A percentile compares a stretch with the other conserved stretches of the same genome.
phyloP scores from a whole-genome alignment of 2,329 filamentous ascomycete species.

The Verticillium isaacii region DNA sequence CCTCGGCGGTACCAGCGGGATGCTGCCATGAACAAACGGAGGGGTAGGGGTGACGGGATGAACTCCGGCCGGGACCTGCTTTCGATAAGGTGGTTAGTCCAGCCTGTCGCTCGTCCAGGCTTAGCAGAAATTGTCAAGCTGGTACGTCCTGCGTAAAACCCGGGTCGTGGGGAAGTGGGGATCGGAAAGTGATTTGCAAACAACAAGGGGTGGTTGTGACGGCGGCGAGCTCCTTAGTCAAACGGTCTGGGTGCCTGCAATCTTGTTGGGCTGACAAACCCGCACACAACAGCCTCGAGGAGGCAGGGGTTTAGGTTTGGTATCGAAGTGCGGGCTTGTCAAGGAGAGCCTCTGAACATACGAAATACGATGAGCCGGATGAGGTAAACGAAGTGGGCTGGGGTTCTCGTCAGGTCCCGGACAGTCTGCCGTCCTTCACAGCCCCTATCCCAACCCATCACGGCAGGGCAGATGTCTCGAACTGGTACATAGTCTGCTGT shows the following conservation, averaged over 20 bases:
- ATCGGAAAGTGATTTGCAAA: neutral
- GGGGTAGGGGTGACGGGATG: neutral
- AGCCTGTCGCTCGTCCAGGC: neutral
- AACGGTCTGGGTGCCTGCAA: neutral
- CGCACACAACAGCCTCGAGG: conserved; percentile 3
- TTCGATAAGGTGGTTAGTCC: neutral
- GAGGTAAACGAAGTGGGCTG: neutral
- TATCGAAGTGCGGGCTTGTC: neutral
- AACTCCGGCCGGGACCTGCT: neutral
- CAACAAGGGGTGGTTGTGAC: neutral
- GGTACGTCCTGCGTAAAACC: neutral
- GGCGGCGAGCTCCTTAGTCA: neutral
- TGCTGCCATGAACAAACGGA: neutral
- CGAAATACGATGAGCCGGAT: conserved; percentile 9
- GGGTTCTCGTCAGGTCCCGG: neutral
- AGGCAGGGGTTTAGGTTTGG: neutral
- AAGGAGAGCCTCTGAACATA: neutral
- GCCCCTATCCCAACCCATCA: neutral
- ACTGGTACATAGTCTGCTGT: neutral
- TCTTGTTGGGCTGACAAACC: conserved; percentile 2
- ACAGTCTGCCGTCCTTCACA: neutral
- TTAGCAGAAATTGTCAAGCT: neutral
- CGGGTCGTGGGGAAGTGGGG: neutral
- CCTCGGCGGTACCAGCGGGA: neutral
- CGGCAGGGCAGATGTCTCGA: neutral